Evolutionary conservation across 371 early-diverging fungal species (phyloP), one percentile per base, ranked within the genome.

Genomic region (Mucor lusitanicus): DNA sequence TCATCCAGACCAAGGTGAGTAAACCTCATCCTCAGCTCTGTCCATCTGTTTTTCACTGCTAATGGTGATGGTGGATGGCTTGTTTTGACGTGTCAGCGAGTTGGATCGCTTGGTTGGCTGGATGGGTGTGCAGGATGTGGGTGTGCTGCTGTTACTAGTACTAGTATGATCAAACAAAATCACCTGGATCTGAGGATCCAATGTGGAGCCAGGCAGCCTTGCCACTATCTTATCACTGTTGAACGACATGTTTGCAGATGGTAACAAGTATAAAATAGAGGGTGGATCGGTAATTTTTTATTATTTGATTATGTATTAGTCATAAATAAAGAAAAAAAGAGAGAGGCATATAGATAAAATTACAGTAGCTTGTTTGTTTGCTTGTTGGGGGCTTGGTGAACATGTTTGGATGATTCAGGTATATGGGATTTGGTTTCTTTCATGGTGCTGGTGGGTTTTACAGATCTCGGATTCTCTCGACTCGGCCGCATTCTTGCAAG

Each of bases 401-500:
- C 19, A 19, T 19, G n/a, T 46, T 46, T 30, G n/a, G 23, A 50
- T 50, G 50, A 50, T 50, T 50, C 23, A 23, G 50, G 50, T 50
- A 50, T 50, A 46, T 46, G 7, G 19, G 7, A 50, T 50, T 25
- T 48, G 37, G 13, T 48, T 46, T 48, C 23, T 21, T 23, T 25
- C 37, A 37, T 37, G 37, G 37, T 37, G 13, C 3, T 23, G 21
- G 50, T 50, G 11, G 37, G n/a, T n/a, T n/a, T 73, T 73, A 82
- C 32, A 80, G 65, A 66, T 83, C 80, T 35, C 76, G 71, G 40
- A 83, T 79, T 42, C 81, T 69, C 56, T 80, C 79, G 9, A 83
- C 80, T 57, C 68, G 67, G 17, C 83, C 80, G 62, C 89, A 88
- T 67, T 84, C 86, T 57, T 75, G 74, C 46, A 88, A 70, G 70